Percentiles rank a stretch among this genome's conserved stretches.
These are phyloP conservation scores for Lentithecium fluviatile DNA, from an alignment of 495 filamentous ascomycete genomes.

Conservation along the genomic window DNA sequence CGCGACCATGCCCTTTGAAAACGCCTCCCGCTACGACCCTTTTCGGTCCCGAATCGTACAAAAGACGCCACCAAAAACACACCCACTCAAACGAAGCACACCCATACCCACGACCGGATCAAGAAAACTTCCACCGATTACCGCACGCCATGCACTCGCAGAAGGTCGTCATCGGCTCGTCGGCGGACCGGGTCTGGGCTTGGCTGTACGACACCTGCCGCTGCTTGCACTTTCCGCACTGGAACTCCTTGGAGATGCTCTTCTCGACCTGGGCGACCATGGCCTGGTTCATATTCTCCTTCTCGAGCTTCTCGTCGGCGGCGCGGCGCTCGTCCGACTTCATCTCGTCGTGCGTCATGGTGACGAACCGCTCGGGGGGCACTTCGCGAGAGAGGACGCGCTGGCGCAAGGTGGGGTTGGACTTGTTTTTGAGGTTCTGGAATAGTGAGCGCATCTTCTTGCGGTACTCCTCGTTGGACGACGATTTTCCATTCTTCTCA, in stretches of 20 bases:
- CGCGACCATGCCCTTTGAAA: not conserved
- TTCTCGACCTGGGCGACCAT: conserved; percentile 88
- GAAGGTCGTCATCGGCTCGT: conserved; percentile 87
- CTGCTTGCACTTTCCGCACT: conserved; percentile 85
- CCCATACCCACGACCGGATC: not conserved
- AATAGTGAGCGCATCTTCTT: conserved; percentile 85
- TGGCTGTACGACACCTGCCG: conserved; percentile 94
- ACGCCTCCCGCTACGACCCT: not conserved
- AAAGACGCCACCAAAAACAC: not conserved
- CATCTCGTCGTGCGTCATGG: conserved; percentile 72
- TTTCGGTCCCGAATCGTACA: not conserved
- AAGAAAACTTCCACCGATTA: conserved; percentile 68
- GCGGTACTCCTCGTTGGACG: conserved; percentile 68
- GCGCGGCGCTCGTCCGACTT: conserved; percentile 69
- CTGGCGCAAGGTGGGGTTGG: conserved; percentile 70
- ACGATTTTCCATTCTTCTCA: conserved; percentile 56
- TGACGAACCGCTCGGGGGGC: conserved; percentile 66
- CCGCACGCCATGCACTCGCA: conserved; percentile 75
- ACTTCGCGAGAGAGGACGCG: conserved; percentile 75
- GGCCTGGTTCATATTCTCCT: conserved; percentile 93
- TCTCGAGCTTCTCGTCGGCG: conserved; percentile 66
- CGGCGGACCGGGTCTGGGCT: conserved; percentile 91
- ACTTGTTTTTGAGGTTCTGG: conserved; percentile 89
- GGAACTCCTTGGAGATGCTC: conserved; percentile 78
- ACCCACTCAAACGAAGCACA: not conserved